Conservation (phyloP, 805 yeast genomes). For the Lipomyces japonicus region DNA sequence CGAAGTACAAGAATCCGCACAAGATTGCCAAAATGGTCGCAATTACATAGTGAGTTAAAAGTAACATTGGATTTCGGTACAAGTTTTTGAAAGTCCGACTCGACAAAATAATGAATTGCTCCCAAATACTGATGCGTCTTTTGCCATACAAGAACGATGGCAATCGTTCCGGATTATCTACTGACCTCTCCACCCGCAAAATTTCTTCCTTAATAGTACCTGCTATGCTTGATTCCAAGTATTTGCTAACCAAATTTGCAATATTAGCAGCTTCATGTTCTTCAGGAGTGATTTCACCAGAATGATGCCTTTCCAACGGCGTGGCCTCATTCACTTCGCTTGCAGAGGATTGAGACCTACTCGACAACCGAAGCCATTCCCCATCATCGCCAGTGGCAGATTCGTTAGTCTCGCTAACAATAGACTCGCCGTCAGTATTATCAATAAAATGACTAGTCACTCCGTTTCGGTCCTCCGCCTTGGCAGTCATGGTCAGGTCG, state of each 20-base stretch:
- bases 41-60: slow-evolving; percentile 76
- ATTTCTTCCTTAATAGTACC: slow-evolving; percentile 30
- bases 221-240: slow-evolving; percentile 31
- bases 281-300: neutral
- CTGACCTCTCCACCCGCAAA: slow-evolving; percentile 27
- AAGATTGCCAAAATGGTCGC: slow-evolving; percentile 74
- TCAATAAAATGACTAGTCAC: neutral
- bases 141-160: slow-evolving; percentile 24
- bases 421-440: neutral
- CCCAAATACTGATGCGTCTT: slow-evolving; percentile 54
- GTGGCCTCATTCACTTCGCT: neutral
- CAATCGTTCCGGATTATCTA: slow-evolving; percentile 10
- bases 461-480: slow-evolving; percentile 10
- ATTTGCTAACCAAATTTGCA: slow-evolving; percentile 35
- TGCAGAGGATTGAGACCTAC: neutral
- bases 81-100: slow-evolving; percentile 88
- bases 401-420: slow-evolving; percentile 1
- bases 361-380: slow-evolving; percentile 15
- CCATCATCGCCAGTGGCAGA: slow-evolving; percentile 8
- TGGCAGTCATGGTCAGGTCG: slow-evolving; percentile 74
- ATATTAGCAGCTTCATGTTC: slow-evolving; percentile 21
- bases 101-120: slow-evolving; percentile 70
- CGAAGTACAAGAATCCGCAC: slow-evolving; percentile 80
- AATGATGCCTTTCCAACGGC: neutral
- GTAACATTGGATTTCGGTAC: slow-evolving; percentile 86